phyloP scores from a whole-genome alignment of 768 basidiomycete species.

The Leccinum sublutescens region DNA sequence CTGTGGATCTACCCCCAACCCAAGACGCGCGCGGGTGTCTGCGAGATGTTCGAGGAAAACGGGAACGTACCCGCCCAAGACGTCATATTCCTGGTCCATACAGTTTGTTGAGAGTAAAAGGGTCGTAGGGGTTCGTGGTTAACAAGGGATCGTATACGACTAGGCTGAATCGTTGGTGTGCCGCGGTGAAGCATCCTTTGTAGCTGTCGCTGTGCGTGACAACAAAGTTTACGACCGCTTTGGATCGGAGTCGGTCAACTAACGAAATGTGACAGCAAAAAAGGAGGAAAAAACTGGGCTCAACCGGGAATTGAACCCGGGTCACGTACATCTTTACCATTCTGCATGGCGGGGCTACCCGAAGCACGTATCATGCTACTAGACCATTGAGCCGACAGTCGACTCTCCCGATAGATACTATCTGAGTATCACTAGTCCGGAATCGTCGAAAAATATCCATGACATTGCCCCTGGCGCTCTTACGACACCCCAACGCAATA shows the following conservation, averaged over 20 bases:
- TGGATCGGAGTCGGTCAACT: neutral
- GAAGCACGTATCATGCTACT: slow-evolving; percentile 39
- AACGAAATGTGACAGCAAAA: neutral
- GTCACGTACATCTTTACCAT: slow-evolving; percentile 37
- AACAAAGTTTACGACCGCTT: neutral
- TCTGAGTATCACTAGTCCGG: neutral
- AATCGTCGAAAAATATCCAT: neutral
- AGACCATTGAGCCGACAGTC: slow-evolving; percentile 33
- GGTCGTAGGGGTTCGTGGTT: neutral
- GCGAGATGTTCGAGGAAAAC: slow-evolving; percentile 25
- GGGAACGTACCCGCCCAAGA: slow-evolving; percentile 25
- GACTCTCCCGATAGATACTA: neutral
- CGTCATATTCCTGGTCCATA: slow-evolving; percentile 17
- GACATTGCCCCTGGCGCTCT: neutral
- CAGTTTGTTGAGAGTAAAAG: neutral
- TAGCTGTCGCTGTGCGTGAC: neutral
- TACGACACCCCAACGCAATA: too few species aligned
- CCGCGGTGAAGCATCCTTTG: slow-evolving; percentile 21
- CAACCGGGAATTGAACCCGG: slow-evolving; percentile 39
- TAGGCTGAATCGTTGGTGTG: neutral
- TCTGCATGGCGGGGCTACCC: slow-evolving; percentile 23
- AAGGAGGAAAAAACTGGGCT: slow-evolving; percentile 18
- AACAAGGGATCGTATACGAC: neutral
- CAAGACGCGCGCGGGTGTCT: slow-evolving; percentile 25
- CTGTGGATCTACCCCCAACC: slow-evolving; percentile 1